Conservation (phyloP, 2,329 filamentous ascomycete species). For the Paracoccidioides brasiliensis region DNA sequence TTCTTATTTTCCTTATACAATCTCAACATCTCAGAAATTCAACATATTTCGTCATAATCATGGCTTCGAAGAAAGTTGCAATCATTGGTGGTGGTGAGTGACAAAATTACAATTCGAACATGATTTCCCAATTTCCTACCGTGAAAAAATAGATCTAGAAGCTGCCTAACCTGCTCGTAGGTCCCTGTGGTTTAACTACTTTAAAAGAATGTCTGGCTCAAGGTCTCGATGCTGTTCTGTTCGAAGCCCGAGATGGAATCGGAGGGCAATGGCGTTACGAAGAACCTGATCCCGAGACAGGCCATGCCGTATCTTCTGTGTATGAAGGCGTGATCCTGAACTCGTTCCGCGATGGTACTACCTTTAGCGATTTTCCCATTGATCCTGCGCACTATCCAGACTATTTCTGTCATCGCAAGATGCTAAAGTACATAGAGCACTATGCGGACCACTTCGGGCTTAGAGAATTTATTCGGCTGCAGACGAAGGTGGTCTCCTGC, state of each 20-base stretch:
- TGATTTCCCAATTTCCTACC: too few species aligned
- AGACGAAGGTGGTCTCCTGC: constrained; percentile 22
- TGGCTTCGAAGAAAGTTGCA: constrained; percentile 8
- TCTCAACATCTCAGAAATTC: background rate
- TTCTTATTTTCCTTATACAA: background rate
- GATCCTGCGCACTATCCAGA: constrained; percentile 27
- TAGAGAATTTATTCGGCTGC: constrained; percentile 22
- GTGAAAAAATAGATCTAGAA: background rate
- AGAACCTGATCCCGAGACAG: constrained; percentile 14
- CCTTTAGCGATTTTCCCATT: constrained; percentile 30
- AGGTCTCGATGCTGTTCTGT: constrained; percentile 23
- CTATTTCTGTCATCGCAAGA: constrained; percentile 25
- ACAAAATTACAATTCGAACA: background rate
- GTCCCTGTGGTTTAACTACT: constrained; percentile 24
- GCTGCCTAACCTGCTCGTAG: constrained; percentile 9
- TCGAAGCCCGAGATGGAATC: constrained; percentile 24
- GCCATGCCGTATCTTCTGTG: constrained; percentile 21
- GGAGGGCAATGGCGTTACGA: constrained; percentile 32
- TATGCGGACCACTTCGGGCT: constrained; percentile 27
- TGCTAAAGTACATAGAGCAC: constrained; percentile 25
- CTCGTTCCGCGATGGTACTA: constrained; percentile 27
- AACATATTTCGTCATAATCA: background rate
- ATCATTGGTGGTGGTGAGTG: constrained; percentile 14
- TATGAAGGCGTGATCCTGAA: constrained; percentile 27
- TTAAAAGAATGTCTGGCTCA: constrained; percentile 30